Conservation (phyloP, 164 flowering plant species). For the Chloranthus sessilifolius region DNA sequence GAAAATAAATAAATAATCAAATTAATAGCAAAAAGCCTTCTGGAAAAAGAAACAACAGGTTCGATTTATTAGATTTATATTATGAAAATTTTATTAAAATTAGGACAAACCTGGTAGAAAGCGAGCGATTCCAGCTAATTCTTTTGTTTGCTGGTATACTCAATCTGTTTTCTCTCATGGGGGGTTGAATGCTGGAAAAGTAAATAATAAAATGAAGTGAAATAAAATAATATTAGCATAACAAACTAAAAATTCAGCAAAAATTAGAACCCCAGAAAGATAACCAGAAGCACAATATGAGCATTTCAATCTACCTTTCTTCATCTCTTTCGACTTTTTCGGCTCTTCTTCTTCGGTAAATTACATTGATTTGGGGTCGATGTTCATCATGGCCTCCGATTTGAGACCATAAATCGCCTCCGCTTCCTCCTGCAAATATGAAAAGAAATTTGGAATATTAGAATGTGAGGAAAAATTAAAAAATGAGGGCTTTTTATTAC, state of each 20-base stretch:
- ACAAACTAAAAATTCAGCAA: not conserved
- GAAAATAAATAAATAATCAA: not conserved
- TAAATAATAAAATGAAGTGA: not conserved
- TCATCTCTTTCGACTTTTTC: constrained; percentile 7
- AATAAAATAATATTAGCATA: constrained; percentile 1
- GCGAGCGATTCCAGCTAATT: constrained; percentile 86
- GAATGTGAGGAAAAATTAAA: not conserved
- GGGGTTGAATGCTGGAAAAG: constrained; percentile 19
- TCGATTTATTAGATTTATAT: no score
- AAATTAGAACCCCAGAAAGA: not conserved
- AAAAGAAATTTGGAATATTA: not conserved
- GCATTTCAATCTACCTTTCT: no score
- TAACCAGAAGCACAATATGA: not conserved
- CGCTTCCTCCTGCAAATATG: constrained; percentile 7
- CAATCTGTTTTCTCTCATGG: constrained; percentile 25
- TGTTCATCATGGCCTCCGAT: constrained; percentile 26
- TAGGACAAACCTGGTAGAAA: constrained; percentile 86
- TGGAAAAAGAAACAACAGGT: not conserved
- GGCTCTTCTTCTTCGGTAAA: constrained; percentile 39
- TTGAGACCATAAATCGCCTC: constrained; percentile 55
- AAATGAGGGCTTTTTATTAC: constrained; percentile 8
- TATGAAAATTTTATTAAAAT: no score
- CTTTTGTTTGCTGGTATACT: constrained; percentile 40
- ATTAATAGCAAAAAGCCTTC: not conserved
- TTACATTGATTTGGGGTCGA: constrained; percentile 23